A percentile compares a stretch with the other conserved stretches of the same genome.
These are phyloP conservation scores for Serendipita indica DNA, from an alignment of 768 basidiomycete genomes.

Conservation along the genomic window DNA sequence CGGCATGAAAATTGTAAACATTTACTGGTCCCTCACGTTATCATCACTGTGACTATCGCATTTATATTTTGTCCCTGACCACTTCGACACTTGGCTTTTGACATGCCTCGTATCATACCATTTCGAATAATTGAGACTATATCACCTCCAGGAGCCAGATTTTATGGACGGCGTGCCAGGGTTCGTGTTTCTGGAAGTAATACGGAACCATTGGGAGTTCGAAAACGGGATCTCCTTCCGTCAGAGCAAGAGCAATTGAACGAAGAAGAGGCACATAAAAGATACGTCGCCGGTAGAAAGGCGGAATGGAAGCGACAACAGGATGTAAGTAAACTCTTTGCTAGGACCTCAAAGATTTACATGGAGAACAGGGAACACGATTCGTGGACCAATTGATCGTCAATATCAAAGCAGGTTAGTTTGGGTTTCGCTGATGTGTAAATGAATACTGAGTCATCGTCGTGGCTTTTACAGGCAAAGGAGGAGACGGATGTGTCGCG, in stretches of 20 bases:
- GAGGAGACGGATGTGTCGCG: conserved; percentile 83
- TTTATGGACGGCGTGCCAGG: background rate
- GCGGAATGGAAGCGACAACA: conserved; percentile 22
- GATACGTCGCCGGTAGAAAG: conserved; percentile 1
- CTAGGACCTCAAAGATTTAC: background rate
- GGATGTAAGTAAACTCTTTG: conserved; percentile 16
- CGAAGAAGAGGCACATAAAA: background rate
- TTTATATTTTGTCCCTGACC: background rate
- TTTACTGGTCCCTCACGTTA: background rate
- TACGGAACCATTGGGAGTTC: background rate
- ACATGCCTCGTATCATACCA: background rate
- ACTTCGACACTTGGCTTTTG: background rate
- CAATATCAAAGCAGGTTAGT: conserved; percentile 59
- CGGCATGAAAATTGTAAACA: background rate
- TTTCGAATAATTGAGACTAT: background rate
- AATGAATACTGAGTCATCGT: conserved; percentile 4
- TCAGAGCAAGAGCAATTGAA: background rate
- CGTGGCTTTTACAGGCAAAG: conserved; percentile 41
- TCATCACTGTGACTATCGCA: background rate
- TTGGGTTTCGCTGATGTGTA: too few relatives aligned
- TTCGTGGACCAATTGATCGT: conserved; percentile 75
- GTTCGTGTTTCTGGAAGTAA: background rate
- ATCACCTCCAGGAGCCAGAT: background rate
- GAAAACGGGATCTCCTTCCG: background rate
- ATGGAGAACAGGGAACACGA: conserved; percentile 45